Evolutionary conservation across 2,329 filamentous ascomycete genomes (phyloP).

Genomic region (Stylonectria norvegica): DNA sequence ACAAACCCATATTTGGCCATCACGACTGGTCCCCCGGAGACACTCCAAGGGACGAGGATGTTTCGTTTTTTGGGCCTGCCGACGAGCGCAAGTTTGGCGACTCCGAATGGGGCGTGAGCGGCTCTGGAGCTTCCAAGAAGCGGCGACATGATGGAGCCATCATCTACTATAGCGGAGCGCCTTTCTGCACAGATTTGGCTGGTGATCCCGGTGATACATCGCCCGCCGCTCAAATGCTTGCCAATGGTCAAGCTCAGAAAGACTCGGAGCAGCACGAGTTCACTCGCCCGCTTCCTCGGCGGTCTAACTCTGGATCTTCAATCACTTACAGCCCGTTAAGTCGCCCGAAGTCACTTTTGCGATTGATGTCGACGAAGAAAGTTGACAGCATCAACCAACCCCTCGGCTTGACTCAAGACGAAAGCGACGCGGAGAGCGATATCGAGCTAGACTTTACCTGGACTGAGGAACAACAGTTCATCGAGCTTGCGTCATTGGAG

Average conservation of each 20-base stretch:
- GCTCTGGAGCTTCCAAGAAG: constrained; percentile 49
- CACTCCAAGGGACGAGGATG: constrained; percentile 46
- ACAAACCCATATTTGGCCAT: constrained; percentile 60
- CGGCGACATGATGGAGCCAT: constrained; percentile 67
- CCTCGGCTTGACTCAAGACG: constrained; percentile 34
- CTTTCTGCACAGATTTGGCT: constrained; percentile 77
- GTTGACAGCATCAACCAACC: constrained; percentile 24
- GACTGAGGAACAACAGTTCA: constrained; percentile 42
- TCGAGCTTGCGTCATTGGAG: constrained; percentile 43
- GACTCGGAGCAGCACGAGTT: constrained; percentile 13
- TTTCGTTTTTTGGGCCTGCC: constrained; percentile 45
- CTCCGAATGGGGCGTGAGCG: constrained; percentile 46
- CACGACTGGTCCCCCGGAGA: constrained; percentile 46
- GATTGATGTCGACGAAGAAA: constrained; percentile 28
- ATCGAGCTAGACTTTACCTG: constrained; percentile 46
- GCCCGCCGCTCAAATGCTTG: constrained; percentile 47
- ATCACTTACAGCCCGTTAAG: constrained; percentile 49
- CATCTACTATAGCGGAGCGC: constrained; percentile 77
- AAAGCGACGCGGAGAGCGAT: constrained; percentile 35
- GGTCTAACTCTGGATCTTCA: constrained; percentile 51
- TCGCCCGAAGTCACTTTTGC: constrained; percentile 27
- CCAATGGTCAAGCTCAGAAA: constrained; percentile 39
- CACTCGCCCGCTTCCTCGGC: constrained; percentile 28
- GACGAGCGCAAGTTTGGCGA: constrained; percentile 49
- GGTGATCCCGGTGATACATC: constrained; percentile 56